Percentiles rank a stretch among this genome's conserved stretches.
Evolutionary conservation across 2,329 filamentous ascomycete species (phyloP).

Genomic region (Alternaria sp.): DNA sequence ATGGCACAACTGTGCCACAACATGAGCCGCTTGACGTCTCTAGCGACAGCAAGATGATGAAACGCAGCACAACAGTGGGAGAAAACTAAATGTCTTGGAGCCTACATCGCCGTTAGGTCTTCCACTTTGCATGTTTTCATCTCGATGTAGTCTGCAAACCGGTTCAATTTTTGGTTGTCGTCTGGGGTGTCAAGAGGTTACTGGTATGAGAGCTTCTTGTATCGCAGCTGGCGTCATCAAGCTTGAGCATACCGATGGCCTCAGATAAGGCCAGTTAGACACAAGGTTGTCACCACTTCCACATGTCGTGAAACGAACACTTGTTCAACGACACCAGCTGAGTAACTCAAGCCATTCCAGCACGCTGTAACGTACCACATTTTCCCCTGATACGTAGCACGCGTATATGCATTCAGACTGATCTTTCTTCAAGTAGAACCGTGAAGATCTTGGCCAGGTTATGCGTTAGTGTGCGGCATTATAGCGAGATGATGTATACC

Average conservation of each 20-base stretch:
- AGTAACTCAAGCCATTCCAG: slow-evolving; percentile 10
- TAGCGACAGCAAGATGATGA: slow-evolving; percentile 6
- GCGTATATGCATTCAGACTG: neutral
- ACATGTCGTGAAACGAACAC: slow-evolving; percentile 14
- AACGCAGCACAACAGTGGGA: slow-evolving; percentile 8
- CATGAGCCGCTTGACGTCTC: slow-evolving; percentile 2
- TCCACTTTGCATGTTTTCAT: neutral
- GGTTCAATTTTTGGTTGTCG: neutral
- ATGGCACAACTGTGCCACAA: neutral
- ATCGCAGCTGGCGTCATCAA: neutral
- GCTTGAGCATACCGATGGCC: neutral
- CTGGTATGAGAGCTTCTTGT: neutral
- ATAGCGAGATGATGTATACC: neutral
- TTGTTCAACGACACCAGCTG: slow-evolving; percentile 2
- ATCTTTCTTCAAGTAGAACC: neutral
- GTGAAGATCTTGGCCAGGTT: neutral
- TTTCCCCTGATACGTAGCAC: neutral
- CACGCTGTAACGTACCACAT: slow-evolving; percentile 13
- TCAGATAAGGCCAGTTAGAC: neutral
- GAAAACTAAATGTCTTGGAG: neutral
- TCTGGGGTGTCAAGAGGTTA: neutral
- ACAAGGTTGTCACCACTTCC: neutral
- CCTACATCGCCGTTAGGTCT: neutral
- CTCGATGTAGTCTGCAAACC: neutral
- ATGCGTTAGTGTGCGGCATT: neutral